These are phyloP conservation scores for Phaeoacremonium minimum DNA, from an alignment of 2,329 filamentous ascomycete genomes.

Conservation along the genomic window DNA sequence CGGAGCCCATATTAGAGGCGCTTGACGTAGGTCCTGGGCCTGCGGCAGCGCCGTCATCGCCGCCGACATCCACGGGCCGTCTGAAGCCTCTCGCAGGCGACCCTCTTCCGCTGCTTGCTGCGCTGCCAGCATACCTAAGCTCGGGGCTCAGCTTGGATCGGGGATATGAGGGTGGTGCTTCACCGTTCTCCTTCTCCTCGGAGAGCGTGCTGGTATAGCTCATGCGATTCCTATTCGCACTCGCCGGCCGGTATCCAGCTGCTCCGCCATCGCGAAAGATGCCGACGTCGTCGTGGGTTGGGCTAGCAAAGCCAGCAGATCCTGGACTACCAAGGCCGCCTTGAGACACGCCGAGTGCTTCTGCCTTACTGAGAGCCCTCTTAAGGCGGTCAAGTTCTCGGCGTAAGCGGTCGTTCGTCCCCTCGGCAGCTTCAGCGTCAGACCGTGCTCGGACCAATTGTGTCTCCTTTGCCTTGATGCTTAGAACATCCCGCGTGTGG, in stretches of 20 bases:
- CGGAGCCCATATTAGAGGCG: slow-evolving; percentile 11
- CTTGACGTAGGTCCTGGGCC: slow-evolving; percentile 11
- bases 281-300: slow-evolving; percentile 53
- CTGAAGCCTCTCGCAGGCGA: slow-evolving; percentile 56
- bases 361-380: slow-evolving; percentile 67
- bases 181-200: slow-evolving; percentile 70
- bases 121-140: slow-evolving; percentile 44
- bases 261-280: slow-evolving; percentile 51
- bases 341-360: slow-evolving; percentile 37
- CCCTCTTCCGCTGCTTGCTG: slow-evolving; percentile 49
- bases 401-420: slow-evolving; percentile 76
- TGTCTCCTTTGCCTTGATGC: slow-evolving; percentile 97
- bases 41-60: slow-evolving; percentile 20
- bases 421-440: slow-evolving; percentile 84
- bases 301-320: slow-evolving; percentile 39
- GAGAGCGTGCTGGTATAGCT: slow-evolving; percentile 64
- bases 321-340: slow-evolving; percentile 21
- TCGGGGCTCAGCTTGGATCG: slow-evolving; percentile 54
- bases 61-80: slow-evolving; percentile 21
- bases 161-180: slow-evolving; percentile 25
- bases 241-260: slow-evolving; percentile 21
- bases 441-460: slow-evolving; percentile 88
- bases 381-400: slow-evolving; percentile 92
- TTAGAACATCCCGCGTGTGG: slow-evolving; percentile 89
- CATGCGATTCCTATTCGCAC: slow-evolving; percentile 42